phyloP scores from a whole-genome alignment of 352 stramenopile genomes.

The Blastocystis sp. region DNA sequence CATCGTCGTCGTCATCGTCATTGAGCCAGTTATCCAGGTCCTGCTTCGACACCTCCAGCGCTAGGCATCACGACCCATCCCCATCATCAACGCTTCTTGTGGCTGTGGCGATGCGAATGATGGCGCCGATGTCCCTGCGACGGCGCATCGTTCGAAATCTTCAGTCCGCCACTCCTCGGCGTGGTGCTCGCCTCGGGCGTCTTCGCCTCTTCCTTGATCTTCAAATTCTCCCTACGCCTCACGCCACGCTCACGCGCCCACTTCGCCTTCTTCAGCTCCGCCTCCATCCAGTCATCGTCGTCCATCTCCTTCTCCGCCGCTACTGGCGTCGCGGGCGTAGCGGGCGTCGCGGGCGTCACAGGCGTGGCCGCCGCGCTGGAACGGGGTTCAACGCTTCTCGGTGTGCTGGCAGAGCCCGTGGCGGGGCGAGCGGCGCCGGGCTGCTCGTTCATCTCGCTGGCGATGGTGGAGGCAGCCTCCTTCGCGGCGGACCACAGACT shows the following conservation, averaged over 20 bases:
- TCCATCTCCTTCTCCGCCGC: neutral
- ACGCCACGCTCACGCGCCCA: neutral
- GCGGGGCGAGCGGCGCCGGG: neutral
- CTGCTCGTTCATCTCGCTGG: neutral
- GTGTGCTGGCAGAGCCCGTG: neutral
- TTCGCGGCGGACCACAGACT: constrained; percentile 26
- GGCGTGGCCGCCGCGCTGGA: too few relatives aligned
- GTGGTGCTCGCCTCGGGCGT: neutral
- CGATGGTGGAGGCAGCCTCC: constrained; percentile 1
- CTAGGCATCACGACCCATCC: neutral
- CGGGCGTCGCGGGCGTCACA: too few relatives aligned
- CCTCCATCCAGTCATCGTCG: constrained; percentile 31
- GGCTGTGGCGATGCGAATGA: constrained; percentile 13
- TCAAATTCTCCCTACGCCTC: constrained; percentile 27
- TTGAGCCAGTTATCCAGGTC: constrained; percentile 41
- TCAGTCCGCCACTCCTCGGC: neutral
- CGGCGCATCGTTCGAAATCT: neutral
- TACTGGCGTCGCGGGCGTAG: too few relatives aligned
- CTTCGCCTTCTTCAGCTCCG: constrained; percentile 15
- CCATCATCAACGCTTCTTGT: neutral
- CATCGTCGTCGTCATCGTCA: constrained; percentile 44
- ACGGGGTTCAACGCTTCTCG: neutral
- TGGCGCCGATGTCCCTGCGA: neutral
- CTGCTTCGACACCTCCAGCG: constrained; percentile 2
- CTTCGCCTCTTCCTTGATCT: neutral